Base-by-base conservation (phyloP, 2,329 filamentous ascomycete genomes). In the Microdochium trichocladiopsis region DNA sequence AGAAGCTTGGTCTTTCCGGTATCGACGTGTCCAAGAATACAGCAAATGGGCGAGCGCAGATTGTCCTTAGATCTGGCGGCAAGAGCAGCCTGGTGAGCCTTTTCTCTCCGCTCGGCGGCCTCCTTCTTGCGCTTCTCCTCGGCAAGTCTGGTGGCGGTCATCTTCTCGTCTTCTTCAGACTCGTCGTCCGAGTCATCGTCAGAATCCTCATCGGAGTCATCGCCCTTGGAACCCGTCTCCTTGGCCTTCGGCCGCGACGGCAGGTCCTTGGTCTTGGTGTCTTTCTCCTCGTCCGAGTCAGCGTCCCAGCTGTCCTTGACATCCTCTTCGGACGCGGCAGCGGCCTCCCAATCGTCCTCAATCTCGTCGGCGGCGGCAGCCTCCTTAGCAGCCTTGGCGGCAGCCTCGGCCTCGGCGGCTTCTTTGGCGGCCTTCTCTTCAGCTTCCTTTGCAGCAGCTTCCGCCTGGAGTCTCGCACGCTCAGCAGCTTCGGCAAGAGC, bases 1-100 rank as follows among this genome's bases (percentile, higher is more conserved):
- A 99, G 81, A 57, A 99, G 78, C 76, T 97, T 99, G n/a, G 94
- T 99, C 78, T 99, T 99, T 70, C 94, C 94, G 47, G 95, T 99
- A 85, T 99, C 94, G 82, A 99, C 94, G 83, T 99, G 94, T 64
- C 94, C 94, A 58, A 99, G 84, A 81, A 99, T 99, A 87, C 93
- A 97, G 80, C 94, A 97, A 72, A 99, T 99, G 51, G 94, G 94
- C 41, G 94, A 97, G 53, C 94, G 90, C 52, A 99, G 82, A 71
- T 99, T 87, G 68, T 99, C 92, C 72, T 89, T 91, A 22, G 93
- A 97, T 56, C 91, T 83, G 49, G 93, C 92, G 47, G 90, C 92
- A 66, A 96, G 72, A 18, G 94, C 94, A 56, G 91, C 93, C 70
- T 96, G 90, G 68, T 95, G 90, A 53, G 91, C 88, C 72, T 90